Evolutionary conservation across 495 filamentous ascomycete genomes (phyloP).

Genomic region (Xylaria sp.): DNA sequence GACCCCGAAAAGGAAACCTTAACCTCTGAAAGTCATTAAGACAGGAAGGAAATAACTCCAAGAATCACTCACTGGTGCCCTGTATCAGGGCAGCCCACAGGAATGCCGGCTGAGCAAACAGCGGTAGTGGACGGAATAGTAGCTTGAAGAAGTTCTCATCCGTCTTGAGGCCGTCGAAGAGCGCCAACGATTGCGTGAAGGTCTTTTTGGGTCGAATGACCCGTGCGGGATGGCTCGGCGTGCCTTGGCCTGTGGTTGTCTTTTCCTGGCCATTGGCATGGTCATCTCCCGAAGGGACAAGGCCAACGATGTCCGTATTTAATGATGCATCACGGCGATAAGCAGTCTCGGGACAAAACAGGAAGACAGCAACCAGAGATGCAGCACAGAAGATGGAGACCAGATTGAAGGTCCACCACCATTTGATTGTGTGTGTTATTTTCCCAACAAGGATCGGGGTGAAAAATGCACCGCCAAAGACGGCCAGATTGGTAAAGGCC

Average conservation of each 20-base stretch:
- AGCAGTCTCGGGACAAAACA: constrained; percentile 88
- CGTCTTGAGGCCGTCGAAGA: constrained; percentile 84
- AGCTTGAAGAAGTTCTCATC: constrained; percentile 66
- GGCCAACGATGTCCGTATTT: constrained; percentile 64
- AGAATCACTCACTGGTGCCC: constrained; percentile 58
- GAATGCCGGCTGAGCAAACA: constrained; percentile 81
- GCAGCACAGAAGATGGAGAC: constrained; percentile 73
- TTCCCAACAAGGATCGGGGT: constrained; percentile 89
- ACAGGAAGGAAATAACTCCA: background rate
- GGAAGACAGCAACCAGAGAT: constrained; percentile 68
- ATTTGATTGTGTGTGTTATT: constrained; percentile 76
- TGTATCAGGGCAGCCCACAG: constrained; percentile 91
- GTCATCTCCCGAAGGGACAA: constrained; percentile 5
- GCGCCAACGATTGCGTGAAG: constrained; percentile 62
- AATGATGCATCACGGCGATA: constrained; percentile 69
- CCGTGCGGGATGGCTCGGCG: background rate
- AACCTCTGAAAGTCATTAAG: background rate
- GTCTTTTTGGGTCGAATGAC: constrained; percentile 44
- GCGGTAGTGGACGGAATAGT: constrained; percentile 67
- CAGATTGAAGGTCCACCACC: constrained; percentile 81
- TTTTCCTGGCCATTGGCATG: constrained; percentile 36
- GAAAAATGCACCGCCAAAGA: constrained; percentile 92
- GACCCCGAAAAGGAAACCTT: background rate
- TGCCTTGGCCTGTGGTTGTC: constrained; percentile 14
- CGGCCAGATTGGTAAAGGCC: constrained; percentile 85